A percentile compares a stretch with the other conserved stretches of the same genome.
Evolutionary conservation across 2,329 filamentous ascomycete species (phyloP).

Genomic region (Microsporum ferrugineum): DNA sequence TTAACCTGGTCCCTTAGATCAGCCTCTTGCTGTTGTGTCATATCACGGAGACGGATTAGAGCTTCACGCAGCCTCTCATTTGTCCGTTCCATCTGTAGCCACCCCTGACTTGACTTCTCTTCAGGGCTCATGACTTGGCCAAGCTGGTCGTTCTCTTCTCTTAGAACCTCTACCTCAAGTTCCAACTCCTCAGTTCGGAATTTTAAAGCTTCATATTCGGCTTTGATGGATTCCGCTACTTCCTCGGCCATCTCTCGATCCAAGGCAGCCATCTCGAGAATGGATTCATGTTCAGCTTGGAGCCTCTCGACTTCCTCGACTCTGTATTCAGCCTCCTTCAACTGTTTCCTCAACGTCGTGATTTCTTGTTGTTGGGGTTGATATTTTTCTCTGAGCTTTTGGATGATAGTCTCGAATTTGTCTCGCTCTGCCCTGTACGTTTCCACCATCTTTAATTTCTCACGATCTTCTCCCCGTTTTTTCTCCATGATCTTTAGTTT

Average conservation of each 20-base stretch:
- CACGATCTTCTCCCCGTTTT: conserved; percentile 72
- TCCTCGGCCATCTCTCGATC: conserved; percentile 97
- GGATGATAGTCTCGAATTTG: conserved; percentile 63
- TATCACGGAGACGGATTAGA: conserved; percentile 69
- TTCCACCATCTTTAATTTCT: conserved; percentile 69
- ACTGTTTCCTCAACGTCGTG: conserved; percentile 58
- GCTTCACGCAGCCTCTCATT: conserved; percentile 83
- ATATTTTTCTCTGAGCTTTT: conserved; percentile 81
- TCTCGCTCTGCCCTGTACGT: conserved; percentile 51
- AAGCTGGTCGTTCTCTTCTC: conserved; percentile 76
- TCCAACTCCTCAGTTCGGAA: conserved; percentile 71
- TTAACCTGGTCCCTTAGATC: conserved; percentile 67
- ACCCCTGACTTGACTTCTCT: conserved; percentile 74
- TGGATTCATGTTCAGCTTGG: conserved; percentile 73
- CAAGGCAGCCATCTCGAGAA: conserved; percentile 74
- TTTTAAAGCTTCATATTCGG: conserved; percentile 67
- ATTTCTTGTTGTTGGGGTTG: conserved; percentile 76
- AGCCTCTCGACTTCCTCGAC: conserved; percentile 59
- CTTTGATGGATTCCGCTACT: conserved; percentile 68
- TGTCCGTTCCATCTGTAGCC: conserved; percentile 81
- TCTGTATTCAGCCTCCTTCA: conserved; percentile 63
- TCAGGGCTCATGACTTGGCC: conserved; percentile 77
- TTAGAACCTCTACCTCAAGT: conserved; percentile 74
- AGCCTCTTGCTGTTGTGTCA: conserved; percentile 73
- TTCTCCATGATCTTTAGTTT: conserved; percentile 81